Conservation (phyloP, 2,329 filamentous ascomycete genomes). For the Sclerotinia borealis region DNA sequence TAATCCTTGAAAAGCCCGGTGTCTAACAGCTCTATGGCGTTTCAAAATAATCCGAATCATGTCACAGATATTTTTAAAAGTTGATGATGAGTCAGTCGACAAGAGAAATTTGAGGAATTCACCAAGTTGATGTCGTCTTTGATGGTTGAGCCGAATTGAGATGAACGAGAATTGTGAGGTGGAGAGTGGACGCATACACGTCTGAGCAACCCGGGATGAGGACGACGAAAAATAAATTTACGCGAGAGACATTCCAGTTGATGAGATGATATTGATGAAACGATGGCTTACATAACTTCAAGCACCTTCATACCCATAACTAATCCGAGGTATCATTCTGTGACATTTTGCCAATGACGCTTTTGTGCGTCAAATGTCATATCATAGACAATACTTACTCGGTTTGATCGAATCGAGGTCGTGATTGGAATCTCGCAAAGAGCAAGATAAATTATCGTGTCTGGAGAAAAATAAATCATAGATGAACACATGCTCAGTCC, state of each 20-base stretch:
- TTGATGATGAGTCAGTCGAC: background rate
- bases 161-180: background rate
- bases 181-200: background rate
- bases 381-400: background rate
- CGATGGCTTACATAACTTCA: too few species aligned
- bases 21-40: background rate
- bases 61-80: background rate
- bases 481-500: constrained; percentile 2
- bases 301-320: background rate
- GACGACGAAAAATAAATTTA: background rate
- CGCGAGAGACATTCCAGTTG: background rate
- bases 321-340: background rate
- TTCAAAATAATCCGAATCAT: constrained; percentile 1
- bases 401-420: background rate
- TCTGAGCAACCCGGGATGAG: background rate
- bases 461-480: background rate
- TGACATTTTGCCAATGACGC: background rate
- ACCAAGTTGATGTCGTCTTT: background rate
- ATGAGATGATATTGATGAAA: background rate
- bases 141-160: background rate
- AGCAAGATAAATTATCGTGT: background rate
- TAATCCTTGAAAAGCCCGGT: too few species aligned
- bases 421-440: background rate
- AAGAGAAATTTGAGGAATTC: background rate
- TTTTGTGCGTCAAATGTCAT: background rate